Base-by-base conservation (phyloP, 441 rosid species). In the Arabidopsis hybrid region DNA sequence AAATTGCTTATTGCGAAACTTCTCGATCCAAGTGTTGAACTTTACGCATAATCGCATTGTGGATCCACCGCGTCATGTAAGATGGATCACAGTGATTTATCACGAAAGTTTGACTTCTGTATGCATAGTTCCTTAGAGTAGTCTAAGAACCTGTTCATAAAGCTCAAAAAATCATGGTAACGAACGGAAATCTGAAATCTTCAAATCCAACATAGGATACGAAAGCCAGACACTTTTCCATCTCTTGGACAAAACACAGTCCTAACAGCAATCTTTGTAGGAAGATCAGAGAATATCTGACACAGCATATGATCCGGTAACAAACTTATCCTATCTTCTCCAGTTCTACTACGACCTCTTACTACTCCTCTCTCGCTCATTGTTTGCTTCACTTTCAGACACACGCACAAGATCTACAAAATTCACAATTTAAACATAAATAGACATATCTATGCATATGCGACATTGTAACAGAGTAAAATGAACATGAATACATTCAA, bases 161-260 rank as follows among this genome's bases (percentile, higher is more conserved):
- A 26, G 29, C 29, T 26, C 29, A 26, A 0, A 26, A 26, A 26
- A 2, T 26, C 55, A 50, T 21, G 9, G 35, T 52, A 52, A 26
- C 14, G 29, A 0, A 52, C 8, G 35, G 58, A 26, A 52, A 34
- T 52, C 35, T 11, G 1, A 26, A 26, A 31, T 10, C 1, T 29
- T 16, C 16, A 29, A 53, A 26, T 53, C 59, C 51, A 73, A 65
- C 8, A 26, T 0, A 10, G 64, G 70, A 32, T 11, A 3, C 16
- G 11, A 64, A 18, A 45, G 38, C 55, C 70, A 63, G 17, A 72
- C 1, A 16, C 1, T 53, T 65, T 10, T 65, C 77, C 71, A 73
- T 13, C 65, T 18, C 1, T 9, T 73, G 50, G 71, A 64, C 62
- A 73, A 9, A 14, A 65, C 13, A 4, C 65, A 17, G 64, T 64